These are phyloP conservation scores for Pythium brachiatum DNA, from an alignment of 352 stramenopile genomes.

Conservation along the genomic window DNA sequence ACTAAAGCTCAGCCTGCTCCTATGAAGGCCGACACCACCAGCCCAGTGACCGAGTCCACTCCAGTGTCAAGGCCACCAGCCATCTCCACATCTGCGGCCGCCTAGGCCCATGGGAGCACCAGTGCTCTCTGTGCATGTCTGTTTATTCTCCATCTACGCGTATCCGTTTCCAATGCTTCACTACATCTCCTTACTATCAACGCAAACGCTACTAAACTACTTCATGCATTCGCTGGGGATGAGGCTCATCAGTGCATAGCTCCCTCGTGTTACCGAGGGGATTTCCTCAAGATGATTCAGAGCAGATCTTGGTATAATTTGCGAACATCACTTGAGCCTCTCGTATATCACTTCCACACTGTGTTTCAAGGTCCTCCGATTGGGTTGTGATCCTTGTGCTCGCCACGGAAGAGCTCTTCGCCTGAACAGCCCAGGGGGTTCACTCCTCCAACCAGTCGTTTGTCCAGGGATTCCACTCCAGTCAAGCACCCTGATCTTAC, in stretches of 20 bases:
- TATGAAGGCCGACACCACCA: not conserved
- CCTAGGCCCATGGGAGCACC: not conserved
- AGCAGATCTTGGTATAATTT: slow-evolving; percentile 86
- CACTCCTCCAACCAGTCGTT: slow-evolving; percentile 8
- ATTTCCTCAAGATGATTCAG: slow-evolving; percentile 78
- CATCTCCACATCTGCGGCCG: not conserved
- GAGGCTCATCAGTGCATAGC: slow-evolving; percentile 65
- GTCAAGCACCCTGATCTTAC: not conserved
- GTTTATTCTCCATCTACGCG: not conserved
- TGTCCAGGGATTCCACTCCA: not conserved
- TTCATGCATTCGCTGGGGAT: slow-evolving; percentile 7
- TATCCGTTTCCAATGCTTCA: too few relatives aligned
- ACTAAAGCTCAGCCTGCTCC: not conserved
- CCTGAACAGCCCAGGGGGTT: not conserved
- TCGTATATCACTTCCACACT: not conserved
- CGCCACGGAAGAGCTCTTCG: not conserved
- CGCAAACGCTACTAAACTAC: too few relatives aligned
- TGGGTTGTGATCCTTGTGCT: not conserved
- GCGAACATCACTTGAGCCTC: slow-evolving; percentile 59
- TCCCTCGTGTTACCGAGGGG: slow-evolving; percentile 79
- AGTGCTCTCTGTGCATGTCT: not conserved
- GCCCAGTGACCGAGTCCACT: not conserved
- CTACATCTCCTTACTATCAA: too few relatives aligned
- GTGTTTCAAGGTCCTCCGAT: not conserved
- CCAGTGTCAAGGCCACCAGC: not conserved